A percentile compares a stretch with the other conserved stretches of the same genome.
Conservation (phyloP, 306 rosid species). For the Amphicarpaea edgeworthii region DNA sequence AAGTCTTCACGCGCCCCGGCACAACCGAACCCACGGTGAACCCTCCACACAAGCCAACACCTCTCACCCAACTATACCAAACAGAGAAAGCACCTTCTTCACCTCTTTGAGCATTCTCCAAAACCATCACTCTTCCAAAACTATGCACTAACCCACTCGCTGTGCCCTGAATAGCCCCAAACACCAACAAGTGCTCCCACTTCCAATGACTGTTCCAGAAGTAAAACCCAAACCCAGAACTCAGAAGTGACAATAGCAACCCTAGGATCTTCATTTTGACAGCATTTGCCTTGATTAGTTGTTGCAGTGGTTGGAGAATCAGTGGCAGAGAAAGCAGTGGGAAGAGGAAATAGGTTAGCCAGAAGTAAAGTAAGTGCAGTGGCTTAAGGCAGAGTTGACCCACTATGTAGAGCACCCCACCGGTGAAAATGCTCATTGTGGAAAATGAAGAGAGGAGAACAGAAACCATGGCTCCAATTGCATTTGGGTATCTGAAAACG, state of each 20-base stretch:
- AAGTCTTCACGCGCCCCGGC: constrained; percentile 48
- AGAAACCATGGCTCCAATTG: constrained; percentile 58
- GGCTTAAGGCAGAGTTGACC: constrained; percentile 75
- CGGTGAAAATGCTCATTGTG: constrained; percentile 72
- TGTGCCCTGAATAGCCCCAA: constrained; percentile 70
- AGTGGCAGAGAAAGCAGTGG: constrained; percentile 71
- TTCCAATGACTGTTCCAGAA: constrained; percentile 54
- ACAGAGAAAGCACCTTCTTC: constrained; percentile 72
- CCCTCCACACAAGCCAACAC: constrained; percentile 62
- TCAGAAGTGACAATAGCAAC: constrained; percentile 54
- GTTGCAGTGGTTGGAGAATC: constrained; percentile 62
- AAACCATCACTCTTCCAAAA: constrained; percentile 65
- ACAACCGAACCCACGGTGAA: constrained; percentile 59
- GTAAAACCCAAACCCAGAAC: constrained; percentile 68
- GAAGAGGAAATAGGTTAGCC: constrained; percentile 73
- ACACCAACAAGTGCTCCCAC: constrained; percentile 47
- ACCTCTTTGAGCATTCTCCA: constrained; percentile 68
- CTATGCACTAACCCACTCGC: constrained; percentile 66
- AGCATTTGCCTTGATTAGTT: constrained; percentile 50
- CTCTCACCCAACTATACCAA: constrained; percentile 73
- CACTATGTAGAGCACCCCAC: constrained; percentile 63
- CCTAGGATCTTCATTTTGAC: constrained; percentile 79
- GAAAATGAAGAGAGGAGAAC: constrained; percentile 67
- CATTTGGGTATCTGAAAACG: constrained; percentile 64
- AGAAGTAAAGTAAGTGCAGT: constrained; percentile 58